phyloP scores from a whole-genome alignment of 805 yeast species.

The Saturnispora ahearnii region DNA sequence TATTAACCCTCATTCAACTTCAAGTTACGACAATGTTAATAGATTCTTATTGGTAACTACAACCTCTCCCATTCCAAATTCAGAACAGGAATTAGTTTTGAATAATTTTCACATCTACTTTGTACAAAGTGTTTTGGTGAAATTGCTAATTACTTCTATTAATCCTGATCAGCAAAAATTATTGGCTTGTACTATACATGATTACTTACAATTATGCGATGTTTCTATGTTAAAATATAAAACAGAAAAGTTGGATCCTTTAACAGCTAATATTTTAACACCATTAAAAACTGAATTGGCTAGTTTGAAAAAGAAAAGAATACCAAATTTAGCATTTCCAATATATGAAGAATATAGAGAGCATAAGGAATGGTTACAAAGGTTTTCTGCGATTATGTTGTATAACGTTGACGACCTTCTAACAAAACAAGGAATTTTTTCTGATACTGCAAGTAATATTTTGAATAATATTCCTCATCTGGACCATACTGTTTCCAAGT shows the following conservation, averaged over 20 bases:
- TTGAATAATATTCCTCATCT: conserved; percentile 19
- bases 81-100: conserved; percentile 55
- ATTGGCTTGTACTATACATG: conserved; percentile 85
- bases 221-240: conserved; percentile 19
- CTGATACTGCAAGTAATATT: conserved; percentile 13
- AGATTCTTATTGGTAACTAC: conserved; percentile 17
- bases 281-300: conserved; percentile 58
- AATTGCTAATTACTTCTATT: conserved; percentile 81
- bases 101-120: conserved; percentile 54
- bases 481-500: conserved; percentile 59
- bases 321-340: conserved; percentile 50
- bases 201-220: conserved; percentile 57
- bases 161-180: conserved; percentile 79
- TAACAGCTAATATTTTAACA: conserved; percentile 61
- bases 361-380: conserved; percentile 64
- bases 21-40: conserved; percentile 11
- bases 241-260: conserved; percentile 42
- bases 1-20: not conserved
- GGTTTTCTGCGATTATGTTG: conserved; percentile 52
- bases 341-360: conserved; percentile 46
- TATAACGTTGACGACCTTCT: conserved; percentile 3
- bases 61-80: conserved; percentile 40
- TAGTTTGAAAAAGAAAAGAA: conserved; percentile 43
- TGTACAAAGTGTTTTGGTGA: conserved; percentile 62
- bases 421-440: conserved; percentile 33